These are phyloP conservation scores for Geotrichum macrosporum DNA, from an alignment of 1,139 yeast genomes.

Conservation along the genomic window DNA sequence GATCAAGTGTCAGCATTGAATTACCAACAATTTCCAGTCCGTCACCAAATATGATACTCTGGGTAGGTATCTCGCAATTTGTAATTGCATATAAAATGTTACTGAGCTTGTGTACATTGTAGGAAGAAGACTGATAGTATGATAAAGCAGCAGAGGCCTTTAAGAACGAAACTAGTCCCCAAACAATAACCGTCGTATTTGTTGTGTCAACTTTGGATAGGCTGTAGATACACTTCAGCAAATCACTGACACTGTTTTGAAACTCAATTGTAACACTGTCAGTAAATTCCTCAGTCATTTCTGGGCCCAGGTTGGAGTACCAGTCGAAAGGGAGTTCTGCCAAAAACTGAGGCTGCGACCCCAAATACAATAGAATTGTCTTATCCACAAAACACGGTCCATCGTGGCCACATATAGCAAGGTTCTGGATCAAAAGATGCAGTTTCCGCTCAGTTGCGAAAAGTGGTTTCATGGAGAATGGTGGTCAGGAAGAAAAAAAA, in stretches of 20 bases:
- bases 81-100: slow-evolving; percentile 10
- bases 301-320: slow-evolving; percentile 6
- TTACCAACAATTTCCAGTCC: neutral
- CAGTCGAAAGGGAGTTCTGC: slow-evolving; percentile 12
- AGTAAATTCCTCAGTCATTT: slow-evolving; percentile 18
- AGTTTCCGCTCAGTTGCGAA: slow-evolving; percentile 7
- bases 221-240: slow-evolving; percentile 1
- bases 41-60: slow-evolving; percentile 17
- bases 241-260: slow-evolving; percentile 4
- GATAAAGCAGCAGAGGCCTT: too few relatives aligned
- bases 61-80: neutral
- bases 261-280: slow-evolving; percentile 15
- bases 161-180: slow-evolving; percentile 9
- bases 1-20: slow-evolving; percentile 3
- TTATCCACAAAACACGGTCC: slow-evolving; percentile 2
- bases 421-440: slow-evolving; percentile 8
- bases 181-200: neutral
- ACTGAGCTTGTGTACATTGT: slow-evolving; percentile 13
- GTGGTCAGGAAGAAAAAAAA: neutral
- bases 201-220: neutral
- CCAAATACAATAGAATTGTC: too few relatives aligned
- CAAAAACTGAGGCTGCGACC: slow-evolving; percentile 6
- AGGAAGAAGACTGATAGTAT: slow-evolving; percentile 1
- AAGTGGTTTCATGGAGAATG: slow-evolving; percentile 6
- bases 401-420: neutral